Base-by-base conservation (phyloP, 805 yeast species). In the Yarrowia phangngaensis region DNA sequence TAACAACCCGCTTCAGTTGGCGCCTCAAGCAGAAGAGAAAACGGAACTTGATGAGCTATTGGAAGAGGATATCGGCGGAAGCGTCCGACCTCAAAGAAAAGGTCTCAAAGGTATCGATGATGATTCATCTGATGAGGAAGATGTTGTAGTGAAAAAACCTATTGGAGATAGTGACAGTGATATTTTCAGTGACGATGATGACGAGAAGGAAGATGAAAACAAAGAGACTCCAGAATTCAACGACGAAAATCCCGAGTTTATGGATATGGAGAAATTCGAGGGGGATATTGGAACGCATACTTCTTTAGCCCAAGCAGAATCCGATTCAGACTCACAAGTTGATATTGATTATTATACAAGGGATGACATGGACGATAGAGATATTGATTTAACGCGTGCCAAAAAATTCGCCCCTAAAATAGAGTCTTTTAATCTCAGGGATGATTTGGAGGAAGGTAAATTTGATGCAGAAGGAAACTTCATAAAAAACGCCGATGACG, bases 401-500 rank as follows among this genome's bases (percentile, higher is more conserved):
- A 20, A 34, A 35, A 26, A 27, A 9, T 27, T 19, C 23, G 60
- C 58, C 30, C 68, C 80, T 1, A 72, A 73, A 52, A 52, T 84
- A 2, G 89, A 83, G 52, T 75, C 84, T 0, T 84, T 84, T 63
- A 73, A 76, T 59, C 61, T 84, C 33, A 62, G 71, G 17, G 68
- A 74, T 14, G 90, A 84, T 56, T 62, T 68, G 32, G 72, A 72
- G 48, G 77, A 74, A 35, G 90, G 88, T 2, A 61, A 61, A 3
- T 79, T 80, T 58, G 87, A 81, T 55, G 69, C 64, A 28, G 75
- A 73, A 29, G 86, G 87, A 1, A 80, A 78, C 55, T 82, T 68
- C 55, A 64, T 78, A 14, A 64, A 72, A 19, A 63, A 64, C 12
- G 70, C 69, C 3, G 66, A 66, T 3, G 70, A 65, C 20, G 62